Percentiles rank a stretch among this genome's conserved stretches.
Conservation (phyloP, 495 filamentous ascomycete genomes). For the Penicillium taxi region DNA sequence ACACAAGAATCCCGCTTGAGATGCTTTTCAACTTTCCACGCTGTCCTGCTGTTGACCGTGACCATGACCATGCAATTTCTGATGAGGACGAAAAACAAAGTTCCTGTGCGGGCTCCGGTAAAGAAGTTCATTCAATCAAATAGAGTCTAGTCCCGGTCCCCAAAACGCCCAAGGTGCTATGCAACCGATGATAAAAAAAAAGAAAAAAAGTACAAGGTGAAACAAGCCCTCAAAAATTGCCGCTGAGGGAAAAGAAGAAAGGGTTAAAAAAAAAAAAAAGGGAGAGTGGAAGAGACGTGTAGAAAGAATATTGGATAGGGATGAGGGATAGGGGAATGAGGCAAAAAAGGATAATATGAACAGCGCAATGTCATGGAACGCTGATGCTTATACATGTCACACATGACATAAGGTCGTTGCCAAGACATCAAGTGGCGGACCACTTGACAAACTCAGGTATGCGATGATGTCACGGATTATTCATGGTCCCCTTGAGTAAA, state of each 20-base stretch:
- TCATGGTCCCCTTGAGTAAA: slow-evolving; percentile 14
- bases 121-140: slow-evolving; percentile 26
- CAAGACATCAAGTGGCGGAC: slow-evolving; percentile 21
- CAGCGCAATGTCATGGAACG: slow-evolving; percentile 1
- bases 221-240: slow-evolving; percentile 13
- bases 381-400: slow-evolving; percentile 9
- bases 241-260: slow-evolving; percentile 7
- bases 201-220: slow-evolving; percentile 9
- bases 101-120: slow-evolving; percentile 21
- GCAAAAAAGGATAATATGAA: slow-evolving; percentile 2
- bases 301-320: slow-evolving; percentile 10
- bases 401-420: slow-evolving; percentile 14
- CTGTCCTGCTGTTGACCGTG: slow-evolving; percentile 19
- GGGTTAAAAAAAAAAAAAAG: slow-evolving; percentile 2
- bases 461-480: slow-evolving; percentile 26
- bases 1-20: slow-evolving; percentile 13
- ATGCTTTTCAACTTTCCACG: slow-evolving; percentile 24
- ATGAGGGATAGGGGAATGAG: slow-evolving; percentile 5
- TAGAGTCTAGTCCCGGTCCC: slow-evolving; percentile 29
- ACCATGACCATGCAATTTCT: slow-evolving; percentile 24
- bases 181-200: slow-evolving; percentile 21
- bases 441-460: slow-evolving; percentile 17
- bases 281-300: slow-evolving; percentile 14
- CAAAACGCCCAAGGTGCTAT: slow-evolving; percentile 30
- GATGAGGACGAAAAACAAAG: slow-evolving; percentile 24